Conservation (phyloP, 257 asterid species). For the Oldenlandia corymbosa region DNA sequence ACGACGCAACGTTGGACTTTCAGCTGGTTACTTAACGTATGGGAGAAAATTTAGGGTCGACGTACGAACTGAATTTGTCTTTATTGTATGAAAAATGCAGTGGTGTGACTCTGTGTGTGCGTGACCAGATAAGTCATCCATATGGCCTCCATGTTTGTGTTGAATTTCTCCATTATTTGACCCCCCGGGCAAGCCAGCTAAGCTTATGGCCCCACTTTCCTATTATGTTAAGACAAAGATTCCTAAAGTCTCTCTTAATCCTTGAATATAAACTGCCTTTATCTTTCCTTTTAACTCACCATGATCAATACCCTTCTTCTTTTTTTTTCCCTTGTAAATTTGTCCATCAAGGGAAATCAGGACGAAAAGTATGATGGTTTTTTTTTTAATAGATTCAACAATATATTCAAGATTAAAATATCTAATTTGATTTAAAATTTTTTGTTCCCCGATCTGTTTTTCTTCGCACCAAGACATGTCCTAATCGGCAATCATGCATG, state of each 20-base stretch:
- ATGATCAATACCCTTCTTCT: too few relatives aligned
- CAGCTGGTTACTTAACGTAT: neutral
- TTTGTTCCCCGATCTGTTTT: too few relatives aligned
- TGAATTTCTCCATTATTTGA: neutral
- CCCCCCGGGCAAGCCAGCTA: conserved; percentile 9
- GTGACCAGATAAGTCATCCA: conserved; percentile 2
- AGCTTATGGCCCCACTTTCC: conserved; percentile 13
- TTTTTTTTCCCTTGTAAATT: neutral
- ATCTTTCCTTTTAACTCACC: neutral
- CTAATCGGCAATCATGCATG: too few relatives aligned
- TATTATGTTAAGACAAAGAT: conserved; percentile 11
- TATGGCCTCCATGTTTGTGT: neutral
- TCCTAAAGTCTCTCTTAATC: neutral
- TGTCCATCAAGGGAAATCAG: too few relatives aligned
- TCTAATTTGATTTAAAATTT: too few relatives aligned
- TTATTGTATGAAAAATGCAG: too few relatives aligned
- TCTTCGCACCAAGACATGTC: too few relatives aligned
- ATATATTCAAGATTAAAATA: too few relatives aligned
- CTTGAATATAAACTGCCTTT: neutral
- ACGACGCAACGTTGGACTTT: neutral
- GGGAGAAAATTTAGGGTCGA: neutral
- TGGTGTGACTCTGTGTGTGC: too few relatives aligned
- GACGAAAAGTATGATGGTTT: too few relatives aligned
- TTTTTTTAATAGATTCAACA: too few relatives aligned
- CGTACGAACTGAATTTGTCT: conserved; percentile 5